phyloP scores from a whole-genome alignment of 768 basidiomycete genomes.

The Suillus ampliporus region DNA sequence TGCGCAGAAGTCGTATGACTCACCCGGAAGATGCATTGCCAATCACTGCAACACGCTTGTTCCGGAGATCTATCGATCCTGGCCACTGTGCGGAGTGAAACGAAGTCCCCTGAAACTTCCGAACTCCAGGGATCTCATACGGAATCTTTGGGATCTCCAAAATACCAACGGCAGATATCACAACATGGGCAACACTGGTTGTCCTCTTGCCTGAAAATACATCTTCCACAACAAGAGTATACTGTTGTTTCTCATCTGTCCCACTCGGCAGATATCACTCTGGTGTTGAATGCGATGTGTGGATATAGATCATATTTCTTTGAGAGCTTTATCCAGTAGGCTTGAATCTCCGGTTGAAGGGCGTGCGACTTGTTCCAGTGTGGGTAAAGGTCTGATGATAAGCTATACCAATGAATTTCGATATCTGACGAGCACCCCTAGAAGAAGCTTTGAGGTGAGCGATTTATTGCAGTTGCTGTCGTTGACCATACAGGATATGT shows the following conservation, averaged over 20 bases:
- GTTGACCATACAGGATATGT: conserved; percentile 25
- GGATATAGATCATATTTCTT: conserved; percentile 48
- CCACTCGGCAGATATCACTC: conserved; percentile 54
- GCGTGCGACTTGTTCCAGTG: conserved; percentile 51
- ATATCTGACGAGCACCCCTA: conserved; percentile 54
- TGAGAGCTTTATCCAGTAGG: conserved; percentile 48
- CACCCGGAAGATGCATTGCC: conserved; percentile 72
- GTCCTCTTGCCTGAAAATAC: conserved; percentile 35
- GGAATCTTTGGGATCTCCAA: conserved; percentile 50
- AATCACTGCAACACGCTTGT: conserved; percentile 50
- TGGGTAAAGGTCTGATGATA: conserved; percentile 51
- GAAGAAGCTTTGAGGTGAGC: not conserved
- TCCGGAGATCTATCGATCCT: conserved; percentile 42
- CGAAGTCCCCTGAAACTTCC: conserved; percentile 49
- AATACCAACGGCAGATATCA: conserved; percentile 56
- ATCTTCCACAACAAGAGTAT: conserved; percentile 42
- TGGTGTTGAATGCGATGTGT: conserved; percentile 48
- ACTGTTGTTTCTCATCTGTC: conserved; percentile 38
- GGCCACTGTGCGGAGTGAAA: conserved; percentile 64
- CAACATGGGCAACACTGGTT: conserved; percentile 46
- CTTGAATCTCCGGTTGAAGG: conserved; percentile 46
- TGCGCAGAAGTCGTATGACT: conserved; percentile 17
- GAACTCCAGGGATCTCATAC: conserved; percentile 39
- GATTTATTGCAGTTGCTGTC: not conserved
- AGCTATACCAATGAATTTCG: conserved; percentile 47